A percentile compares a stretch with the other conserved stretches of the same genome.
Conservation (phyloP, 2,329 filamentous ascomycete species). For the Colletotrichum sp. region DNA sequence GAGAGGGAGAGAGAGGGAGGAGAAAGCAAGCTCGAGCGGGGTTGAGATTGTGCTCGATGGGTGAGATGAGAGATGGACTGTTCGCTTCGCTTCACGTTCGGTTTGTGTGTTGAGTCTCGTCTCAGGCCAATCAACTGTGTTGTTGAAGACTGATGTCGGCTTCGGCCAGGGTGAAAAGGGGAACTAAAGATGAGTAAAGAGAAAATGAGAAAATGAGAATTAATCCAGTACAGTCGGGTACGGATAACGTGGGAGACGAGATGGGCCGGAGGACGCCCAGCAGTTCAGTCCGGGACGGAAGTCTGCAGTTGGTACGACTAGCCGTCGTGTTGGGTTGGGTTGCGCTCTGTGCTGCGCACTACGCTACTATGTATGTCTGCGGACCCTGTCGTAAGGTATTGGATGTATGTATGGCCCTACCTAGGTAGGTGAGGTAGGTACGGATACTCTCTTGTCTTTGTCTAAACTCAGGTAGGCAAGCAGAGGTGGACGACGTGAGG, state of each 20-base stretch:
- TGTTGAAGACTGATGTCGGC: neutral
- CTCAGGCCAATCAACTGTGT: neutral
- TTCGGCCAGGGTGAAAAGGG: neutral
- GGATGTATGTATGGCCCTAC: neutral
- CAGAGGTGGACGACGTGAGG: conserved; percentile 2
- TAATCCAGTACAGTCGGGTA: neutral
- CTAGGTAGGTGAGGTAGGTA: neutral
- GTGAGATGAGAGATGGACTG: neutral
- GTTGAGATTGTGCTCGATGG: neutral
- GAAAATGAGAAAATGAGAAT: neutral
- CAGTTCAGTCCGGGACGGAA: neutral
- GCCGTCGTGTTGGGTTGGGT: neutral
- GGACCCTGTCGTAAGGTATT: neutral
- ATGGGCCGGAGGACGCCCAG: neutral
- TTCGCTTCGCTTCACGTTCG: neutral
- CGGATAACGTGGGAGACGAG: neutral
- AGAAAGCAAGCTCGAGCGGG: conserved; percentile 20
- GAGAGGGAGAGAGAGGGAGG: neutral
- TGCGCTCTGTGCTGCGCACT: neutral
- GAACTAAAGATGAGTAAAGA: conserved; percentile 1
- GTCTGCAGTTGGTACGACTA: neutral
- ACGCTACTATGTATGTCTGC: neutral
- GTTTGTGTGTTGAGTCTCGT: neutral
- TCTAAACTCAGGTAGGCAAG: neutral
- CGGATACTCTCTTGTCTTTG: neutral